Base-by-base conservation (phyloP, 345 rosid species). In the Carallia pectinifolia region DNA sequence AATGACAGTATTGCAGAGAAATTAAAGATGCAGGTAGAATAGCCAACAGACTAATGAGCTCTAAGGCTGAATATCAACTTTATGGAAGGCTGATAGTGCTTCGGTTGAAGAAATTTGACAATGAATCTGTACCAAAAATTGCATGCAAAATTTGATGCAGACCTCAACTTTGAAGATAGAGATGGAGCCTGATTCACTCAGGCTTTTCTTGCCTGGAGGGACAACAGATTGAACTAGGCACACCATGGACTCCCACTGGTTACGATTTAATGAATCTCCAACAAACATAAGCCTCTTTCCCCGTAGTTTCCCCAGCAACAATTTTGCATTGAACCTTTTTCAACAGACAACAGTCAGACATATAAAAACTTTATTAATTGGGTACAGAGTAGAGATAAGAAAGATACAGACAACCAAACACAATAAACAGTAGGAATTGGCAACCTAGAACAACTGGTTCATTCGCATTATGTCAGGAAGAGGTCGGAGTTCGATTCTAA, bases 171-270 rank as follows among this genome's bases (percentile, higher is more conserved):
- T 66, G 76, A 90, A 79, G 62, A 71, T 61, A 62, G 74, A 53
- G 73, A 61, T 66, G 64, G 83, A 66, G 39, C 65, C 72, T 61
- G 82, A 80, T 53, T 83, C 74, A 23, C 72, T 79, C 70, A 84
- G 3, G 58, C 76, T 85, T 70, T 76, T 90, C 61, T 80, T 77
- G 29, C 75, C 74, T 1, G 72, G 71, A 53, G 79, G 70, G 60
- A 84, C 69, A 34, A 50, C 71, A 29, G 91, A 85, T 74, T 90
- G 87, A 60, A 88, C 74, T 81, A 86, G 74, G 27, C 93, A 90
- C 80, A 86, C 82, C 83, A 90, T 67, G 53, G 93, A 88, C 66
- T 82, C 81, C 96, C 89, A 86, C 36, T 88, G 93, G 71, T 84
- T 86, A 17, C 74, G 53, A 67, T 90, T 84, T 67, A 88, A 66